phyloP scores from a whole-genome alignment of 1,284 basidiomycete genomes.

The Porodaedalea pini region DNA sequence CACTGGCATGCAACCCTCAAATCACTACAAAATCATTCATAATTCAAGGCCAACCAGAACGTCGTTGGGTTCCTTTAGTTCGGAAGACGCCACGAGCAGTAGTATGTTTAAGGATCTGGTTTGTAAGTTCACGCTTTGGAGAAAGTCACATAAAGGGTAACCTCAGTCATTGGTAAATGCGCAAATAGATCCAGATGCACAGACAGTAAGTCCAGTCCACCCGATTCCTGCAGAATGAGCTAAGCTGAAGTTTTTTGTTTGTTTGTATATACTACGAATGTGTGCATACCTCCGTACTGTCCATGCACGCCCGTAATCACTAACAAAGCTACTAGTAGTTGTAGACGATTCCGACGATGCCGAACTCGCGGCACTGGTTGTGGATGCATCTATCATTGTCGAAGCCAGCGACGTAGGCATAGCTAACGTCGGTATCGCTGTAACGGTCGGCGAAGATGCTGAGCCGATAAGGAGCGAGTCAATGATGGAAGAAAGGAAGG shows the following conservation, averaged over 20 bases:
- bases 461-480: slow-evolving; percentile 30
- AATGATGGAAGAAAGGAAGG: neutral
- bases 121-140: neutral
- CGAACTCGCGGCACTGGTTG: slow-evolving; percentile 28
- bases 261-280: neutral
- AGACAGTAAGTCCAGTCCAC: slow-evolving; percentile 14
- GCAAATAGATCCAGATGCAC: slow-evolving; percentile 13
- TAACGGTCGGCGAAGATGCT: slow-evolving; percentile 31
- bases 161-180: slow-evolving; percentile 10
- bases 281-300: slow-evolving; percentile 42
- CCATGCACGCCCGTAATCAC: slow-evolving; percentile 41
- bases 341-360: slow-evolving; percentile 28
- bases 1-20: neutral
- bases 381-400: slow-evolving; percentile 15
- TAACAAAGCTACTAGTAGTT: too few species aligned
- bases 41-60: neutral
- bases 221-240: neutral
- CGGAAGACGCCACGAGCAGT: neutral
- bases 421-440: slow-evolving; percentile 12
- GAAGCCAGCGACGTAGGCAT: neutral
- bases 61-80: neutral
- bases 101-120: neutral
- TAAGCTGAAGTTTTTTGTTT: neutral
- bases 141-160: too few species aligned
- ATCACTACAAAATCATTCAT: neutral